Evolutionary conservation across 2,329 filamentous ascomycete species (phyloP).

Genomic region (Cladophialophora yegresii): DNA sequence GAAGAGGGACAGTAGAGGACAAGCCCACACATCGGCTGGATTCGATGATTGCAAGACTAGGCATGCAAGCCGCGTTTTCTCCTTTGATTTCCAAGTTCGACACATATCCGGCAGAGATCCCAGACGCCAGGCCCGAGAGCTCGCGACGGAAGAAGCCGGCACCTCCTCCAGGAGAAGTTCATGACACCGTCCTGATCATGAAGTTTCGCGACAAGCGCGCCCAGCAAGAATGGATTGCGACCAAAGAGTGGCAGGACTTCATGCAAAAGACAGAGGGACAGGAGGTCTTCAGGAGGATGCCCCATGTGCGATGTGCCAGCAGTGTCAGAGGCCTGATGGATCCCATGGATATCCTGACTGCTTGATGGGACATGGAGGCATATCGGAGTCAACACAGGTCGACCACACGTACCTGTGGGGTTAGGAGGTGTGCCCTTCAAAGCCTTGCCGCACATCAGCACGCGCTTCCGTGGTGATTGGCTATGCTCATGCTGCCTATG

Average conservation of each 20-base stretch:
- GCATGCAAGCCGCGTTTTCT: slow-evolving; percentile 36
- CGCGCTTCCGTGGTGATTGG: background rate
- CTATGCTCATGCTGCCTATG: background rate
- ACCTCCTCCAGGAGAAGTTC: slow-evolving; percentile 34
- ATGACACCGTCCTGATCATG: slow-evolving; percentile 38
- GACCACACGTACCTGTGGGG: background rate
- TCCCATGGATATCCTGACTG: slow-evolving; percentile 36
- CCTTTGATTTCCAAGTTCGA: slow-evolving; percentile 38
- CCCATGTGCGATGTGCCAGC: slow-evolving; percentile 39
- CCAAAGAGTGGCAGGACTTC: slow-evolving; percentile 38
- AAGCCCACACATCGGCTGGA: slow-evolving; percentile 35
- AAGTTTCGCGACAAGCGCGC: slow-evolving; percentile 37
- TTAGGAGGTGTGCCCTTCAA: background rate
- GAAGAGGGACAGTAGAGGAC: slow-evolving; percentile 20
- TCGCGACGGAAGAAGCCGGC: slow-evolving; percentile 18
- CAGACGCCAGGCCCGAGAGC: slow-evolving; percentile 22
- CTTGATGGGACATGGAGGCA: slow-evolving; percentile 18
- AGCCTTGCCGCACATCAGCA: background rate
- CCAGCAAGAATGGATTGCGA: slow-evolving; percentile 36
- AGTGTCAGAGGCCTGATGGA: slow-evolving; percentile 38
- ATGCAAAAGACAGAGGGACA: slow-evolving; percentile 37
- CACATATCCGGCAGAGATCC: slow-evolving; percentile 37
- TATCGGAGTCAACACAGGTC: background rate
- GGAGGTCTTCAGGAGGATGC: slow-evolving; percentile 37
- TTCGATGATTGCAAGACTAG: slow-evolving; percentile 36